Conservation (phyloP, 2,329 filamentous ascomycete genomes). For the Ceratocystis colombiana region DNA sequence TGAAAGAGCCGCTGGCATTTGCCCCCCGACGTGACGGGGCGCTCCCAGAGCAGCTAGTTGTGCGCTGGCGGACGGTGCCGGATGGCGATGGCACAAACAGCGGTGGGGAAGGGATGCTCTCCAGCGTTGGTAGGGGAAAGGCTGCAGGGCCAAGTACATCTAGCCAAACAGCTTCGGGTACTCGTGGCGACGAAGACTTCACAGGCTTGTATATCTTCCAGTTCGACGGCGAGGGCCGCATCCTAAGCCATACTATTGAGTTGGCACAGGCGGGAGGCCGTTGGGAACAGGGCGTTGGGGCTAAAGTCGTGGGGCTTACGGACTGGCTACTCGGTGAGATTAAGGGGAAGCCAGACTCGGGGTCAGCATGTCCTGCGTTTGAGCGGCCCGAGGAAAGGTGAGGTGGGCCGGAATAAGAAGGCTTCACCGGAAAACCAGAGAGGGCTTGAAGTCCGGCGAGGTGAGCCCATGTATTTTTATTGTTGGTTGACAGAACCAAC, state of each 20-base stretch:
- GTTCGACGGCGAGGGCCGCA: slow-evolving; percentile 76
- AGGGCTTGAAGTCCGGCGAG: background rate
- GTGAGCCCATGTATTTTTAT: background rate
- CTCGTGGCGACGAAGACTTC: slow-evolving; percentile 53
- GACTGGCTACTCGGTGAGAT: slow-evolving; percentile 88
- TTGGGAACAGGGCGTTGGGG: slow-evolving; percentile 70
- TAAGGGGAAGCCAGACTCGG: slow-evolving; percentile 22
- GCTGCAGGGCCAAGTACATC: slow-evolving; percentile 35
- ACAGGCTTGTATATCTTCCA: slow-evolving; percentile 90
- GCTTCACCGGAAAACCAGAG: background rate
- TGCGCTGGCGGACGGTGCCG: slow-evolving; percentile 59
- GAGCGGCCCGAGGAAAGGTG: slow-evolving; percentile 4
- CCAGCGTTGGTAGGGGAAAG: background rate
- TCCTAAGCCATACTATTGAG: slow-evolving; percentile 86
- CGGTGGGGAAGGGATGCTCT: slow-evolving; percentile 33
- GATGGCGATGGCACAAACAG: slow-evolving; percentile 29
- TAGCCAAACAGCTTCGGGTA: slow-evolving; percentile 24
- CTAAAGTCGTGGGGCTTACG: slow-evolving; percentile 79
- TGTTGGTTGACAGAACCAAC: background rate
- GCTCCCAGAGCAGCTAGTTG: slow-evolving; percentile 69
- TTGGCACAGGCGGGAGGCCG: slow-evolving; percentile 74
- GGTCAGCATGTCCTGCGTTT: slow-evolving; percentile 25
- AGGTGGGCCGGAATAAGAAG: background rate
- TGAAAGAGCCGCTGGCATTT: slow-evolving; percentile 45
- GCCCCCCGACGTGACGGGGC: slow-evolving; percentile 44